phyloP scores from a whole-genome alignment of 352 stramenopile genomes.

The Thalassiosira livingstoniorum region DNA sequence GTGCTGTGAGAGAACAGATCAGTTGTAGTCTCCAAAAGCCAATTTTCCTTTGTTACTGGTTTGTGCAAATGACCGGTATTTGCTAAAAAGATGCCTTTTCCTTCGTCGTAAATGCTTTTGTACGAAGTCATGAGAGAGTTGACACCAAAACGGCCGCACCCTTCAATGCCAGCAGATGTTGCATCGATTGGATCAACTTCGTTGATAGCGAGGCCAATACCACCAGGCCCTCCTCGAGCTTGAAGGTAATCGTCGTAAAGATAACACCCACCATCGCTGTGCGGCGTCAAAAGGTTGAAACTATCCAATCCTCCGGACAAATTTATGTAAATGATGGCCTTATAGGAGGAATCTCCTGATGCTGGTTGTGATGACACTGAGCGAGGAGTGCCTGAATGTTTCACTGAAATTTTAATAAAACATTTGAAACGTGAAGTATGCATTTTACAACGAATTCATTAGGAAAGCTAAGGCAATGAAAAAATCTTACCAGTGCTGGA shows the following conservation, averaged over 20 bases:
- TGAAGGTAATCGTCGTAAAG: slow-evolving; percentile 67
- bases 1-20: slow-evolving; percentile 78
- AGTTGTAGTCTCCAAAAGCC: slow-evolving; percentile 59
- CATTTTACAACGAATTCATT: not conserved
- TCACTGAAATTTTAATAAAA: slow-evolving; percentile 7
- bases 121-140: slow-evolving; percentile 36
- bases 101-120: slow-evolving; percentile 48
- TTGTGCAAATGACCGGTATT: slow-evolving; percentile 68
- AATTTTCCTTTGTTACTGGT: slow-evolving; percentile 70
- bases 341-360: slow-evolving; percentile 58
- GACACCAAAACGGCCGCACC: slow-evolving; percentile 41
- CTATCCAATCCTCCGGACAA: slow-evolving; percentile 64
- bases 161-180: slow-evolving; percentile 38
- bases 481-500: slow-evolving; percentile 27
- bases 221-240: slow-evolving; percentile 38
- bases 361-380: slow-evolving; percentile 7
- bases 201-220: slow-evolving; percentile 42
- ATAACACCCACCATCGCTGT: slow-evolving; percentile 43
- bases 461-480: not conserved
- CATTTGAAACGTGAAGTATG: no score
- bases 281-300: slow-evolving; percentile 66
- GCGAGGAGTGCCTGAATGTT: slow-evolving; percentile 24
- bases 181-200: slow-evolving; percentile 67
- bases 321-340: slow-evolving; percentile 75
- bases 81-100: slow-evolving; percentile 45